Base-by-base conservation (phyloP, 1,139 yeast genomes). In the Casaregolazyma suthepensis region DNA sequence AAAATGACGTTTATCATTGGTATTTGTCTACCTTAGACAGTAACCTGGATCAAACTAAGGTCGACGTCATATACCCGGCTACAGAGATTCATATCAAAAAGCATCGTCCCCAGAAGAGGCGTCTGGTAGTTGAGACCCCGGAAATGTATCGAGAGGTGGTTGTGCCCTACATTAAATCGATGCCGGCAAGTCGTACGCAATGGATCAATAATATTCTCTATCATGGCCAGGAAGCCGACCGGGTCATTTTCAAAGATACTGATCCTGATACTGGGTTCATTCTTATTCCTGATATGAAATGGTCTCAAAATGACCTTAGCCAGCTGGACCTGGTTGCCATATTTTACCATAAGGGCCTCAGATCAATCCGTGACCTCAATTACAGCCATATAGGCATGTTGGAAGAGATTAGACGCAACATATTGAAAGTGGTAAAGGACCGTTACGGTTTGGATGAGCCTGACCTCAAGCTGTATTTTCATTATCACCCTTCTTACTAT, bases 401-500 rank as follows among this genome's bases (percentile, higher is more conserved):
- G 57, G 65, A 71, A 50, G 58, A 63, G 2, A 62, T 91, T 17
- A 71, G 74, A 52, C 59, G 65, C 5, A 75, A 73, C 29, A 76
- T 89, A 18, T 68, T 72, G 52, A 59, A 65, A 0, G 77, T 79
- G 5, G 78, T 88, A 1, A 68, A 79, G 1, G 73, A 74, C 43
- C 66, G 71, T 38, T 84, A 75, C 65, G 66, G 75, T 31, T 73
- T 79, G 48, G 65, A 61, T 0, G 61, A 64, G 1, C 82, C 82
- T 62, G 79, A 83, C 60, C 68, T 91, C 61, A 78, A 95, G 57
- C 68, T 89, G 1, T 91, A 85, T 65, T 77, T 90, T 51, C 98
- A 90, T 67, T 90, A 93, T 68, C 98, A 91, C 59, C 99, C 99
- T 0, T 87, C 96, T 0, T 93, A 93, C 67, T 93, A 93, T 66